These are phyloP conservation scores for Trypanosoma cruzi DNA, from an alignment of 208 protist genomes.

Conservation along the genomic window DNA sequence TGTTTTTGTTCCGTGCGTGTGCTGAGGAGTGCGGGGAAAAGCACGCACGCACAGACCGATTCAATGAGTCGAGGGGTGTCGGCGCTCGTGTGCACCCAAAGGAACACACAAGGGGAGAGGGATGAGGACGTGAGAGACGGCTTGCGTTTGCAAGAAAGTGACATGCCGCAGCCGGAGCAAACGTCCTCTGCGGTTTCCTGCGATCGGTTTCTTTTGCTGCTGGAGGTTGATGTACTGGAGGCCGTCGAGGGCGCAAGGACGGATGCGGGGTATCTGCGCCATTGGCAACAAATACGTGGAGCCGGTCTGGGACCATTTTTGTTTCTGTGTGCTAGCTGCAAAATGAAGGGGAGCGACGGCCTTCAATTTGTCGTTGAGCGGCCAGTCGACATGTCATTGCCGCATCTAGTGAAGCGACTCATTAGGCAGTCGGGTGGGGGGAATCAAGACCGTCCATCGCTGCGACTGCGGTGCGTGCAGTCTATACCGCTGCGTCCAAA, in stretches of 20 bases:
- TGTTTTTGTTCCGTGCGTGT: too few species aligned
- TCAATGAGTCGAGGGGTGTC: too few species aligned
- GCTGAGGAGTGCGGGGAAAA: too few species aligned
- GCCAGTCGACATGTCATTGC: conserved; percentile 1
- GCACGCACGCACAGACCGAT: too few species aligned
- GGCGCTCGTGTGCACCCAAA: too few species aligned
- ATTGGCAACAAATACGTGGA: conserved; percentile 7
- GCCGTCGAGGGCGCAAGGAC: not conserved
- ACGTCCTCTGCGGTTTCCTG: too few species aligned
- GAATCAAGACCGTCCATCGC: not conserved
- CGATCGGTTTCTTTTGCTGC: not conserved
- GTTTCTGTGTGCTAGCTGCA: conserved; percentile 3
- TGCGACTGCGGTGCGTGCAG: conserved; percentile 4
- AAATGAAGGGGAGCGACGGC: not conserved
- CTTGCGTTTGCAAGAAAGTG: not conserved
- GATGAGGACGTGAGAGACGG: not conserved
- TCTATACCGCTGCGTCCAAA: not conserved
- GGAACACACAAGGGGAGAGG: too few species aligned
- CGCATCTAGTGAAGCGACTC: not conserved
- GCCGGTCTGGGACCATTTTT: conserved; percentile 28
- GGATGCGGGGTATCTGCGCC: not conserved
- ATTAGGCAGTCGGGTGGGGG: not conserved
- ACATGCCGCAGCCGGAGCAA: too few species aligned
- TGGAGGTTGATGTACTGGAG: not conserved
- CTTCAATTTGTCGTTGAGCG: not conserved